A percentile compares a stretch with the other conserved stretches of the same genome.
Conservation (phyloP, 2,329 filamentous ascomycete genomes). For the Diaporthe ampelina region DNA sequence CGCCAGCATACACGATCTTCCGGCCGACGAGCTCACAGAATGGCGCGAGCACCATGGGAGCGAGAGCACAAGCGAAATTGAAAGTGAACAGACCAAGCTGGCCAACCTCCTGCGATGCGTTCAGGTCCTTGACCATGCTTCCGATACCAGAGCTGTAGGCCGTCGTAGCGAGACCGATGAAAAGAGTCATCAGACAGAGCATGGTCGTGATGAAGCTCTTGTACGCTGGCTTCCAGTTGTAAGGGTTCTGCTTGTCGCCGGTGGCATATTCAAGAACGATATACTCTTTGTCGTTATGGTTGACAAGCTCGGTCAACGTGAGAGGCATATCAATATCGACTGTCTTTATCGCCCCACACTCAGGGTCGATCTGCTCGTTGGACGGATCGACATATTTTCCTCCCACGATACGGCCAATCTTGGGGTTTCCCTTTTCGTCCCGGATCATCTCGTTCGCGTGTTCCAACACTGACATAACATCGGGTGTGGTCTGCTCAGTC, state of each 20-base stretch:
- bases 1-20: conserved; percentile 60
- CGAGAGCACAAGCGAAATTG: conserved; percentile 63
- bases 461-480: conserved; percentile 37
- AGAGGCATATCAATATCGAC: conserved; percentile 64
- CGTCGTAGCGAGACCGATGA: conserved; percentile 67
- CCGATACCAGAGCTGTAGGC: conserved; percentile 64
- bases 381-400: conserved; percentile 53
- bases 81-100: conserved; percentile 64
- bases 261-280: conserved; percentile 61
- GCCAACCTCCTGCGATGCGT: conserved; percentile 57
- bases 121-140: conserved; percentile 60
- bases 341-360: conserved; percentile 54
- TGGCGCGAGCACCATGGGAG: conserved; percentile 62
- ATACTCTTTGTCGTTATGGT: conserved; percentile 58
- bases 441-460: conserved; percentile 33
- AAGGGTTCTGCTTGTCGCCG: conserved; percentile 63
- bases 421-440: conserved; percentile 42
- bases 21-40: conserved; percentile 65
- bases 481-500: conserved; percentile 40
- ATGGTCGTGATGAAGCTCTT: conserved; percentile 62
- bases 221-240: conserved; percentile 61
- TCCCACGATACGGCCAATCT: conserved; percentile 54
- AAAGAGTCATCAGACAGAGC: conserved; percentile 66
- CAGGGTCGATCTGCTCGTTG: conserved; percentile 50
- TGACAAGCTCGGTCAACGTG: conserved; percentile 58